Conservation (phyloP, 2,329 filamentous ascomycete genomes). For the Thielaviopsis cerberus region DNA sequence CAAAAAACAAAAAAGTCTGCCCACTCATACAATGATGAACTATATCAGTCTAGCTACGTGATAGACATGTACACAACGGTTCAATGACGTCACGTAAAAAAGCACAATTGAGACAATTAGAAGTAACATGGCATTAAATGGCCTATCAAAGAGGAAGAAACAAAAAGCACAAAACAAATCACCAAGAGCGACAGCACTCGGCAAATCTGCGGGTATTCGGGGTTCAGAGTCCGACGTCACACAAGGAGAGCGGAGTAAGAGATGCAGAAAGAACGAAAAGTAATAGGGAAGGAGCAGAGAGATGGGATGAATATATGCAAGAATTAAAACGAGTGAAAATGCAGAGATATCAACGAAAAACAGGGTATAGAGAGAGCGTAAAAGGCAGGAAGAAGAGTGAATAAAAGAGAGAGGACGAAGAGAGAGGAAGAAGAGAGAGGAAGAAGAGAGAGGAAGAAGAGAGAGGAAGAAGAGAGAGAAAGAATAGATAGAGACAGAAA, state of each 20-base stretch:
- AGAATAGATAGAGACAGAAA: background rate
- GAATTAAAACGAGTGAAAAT: background rate
- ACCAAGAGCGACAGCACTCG: background rate
- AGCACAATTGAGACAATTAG: no score
- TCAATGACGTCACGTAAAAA: no score
- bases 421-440: no score
- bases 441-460: background rate
- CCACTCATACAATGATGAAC: no score
- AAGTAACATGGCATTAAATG: no score
- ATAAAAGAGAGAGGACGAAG: no score
- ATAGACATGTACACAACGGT: no score
- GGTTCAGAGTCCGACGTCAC: background rate
- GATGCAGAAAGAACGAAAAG: background rate
- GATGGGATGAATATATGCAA: background rate
- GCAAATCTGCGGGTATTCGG: background rate
- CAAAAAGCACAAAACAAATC: background rate
- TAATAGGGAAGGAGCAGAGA: no score
- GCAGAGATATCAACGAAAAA: background rate
- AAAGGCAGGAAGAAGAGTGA: background rate
- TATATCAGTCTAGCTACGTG: no score
- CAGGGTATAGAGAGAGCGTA: background rate
- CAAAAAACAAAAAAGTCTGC: no score
- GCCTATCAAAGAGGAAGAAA: background rate
- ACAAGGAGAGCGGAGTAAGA: background rate
- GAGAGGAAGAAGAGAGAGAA: background rate